Evolutionary conservation across 2,329 filamentous ascomycete species (phyloP), one percentile per base, ranked within the genome.

Genomic region (Penicillium sp.): DNA sequence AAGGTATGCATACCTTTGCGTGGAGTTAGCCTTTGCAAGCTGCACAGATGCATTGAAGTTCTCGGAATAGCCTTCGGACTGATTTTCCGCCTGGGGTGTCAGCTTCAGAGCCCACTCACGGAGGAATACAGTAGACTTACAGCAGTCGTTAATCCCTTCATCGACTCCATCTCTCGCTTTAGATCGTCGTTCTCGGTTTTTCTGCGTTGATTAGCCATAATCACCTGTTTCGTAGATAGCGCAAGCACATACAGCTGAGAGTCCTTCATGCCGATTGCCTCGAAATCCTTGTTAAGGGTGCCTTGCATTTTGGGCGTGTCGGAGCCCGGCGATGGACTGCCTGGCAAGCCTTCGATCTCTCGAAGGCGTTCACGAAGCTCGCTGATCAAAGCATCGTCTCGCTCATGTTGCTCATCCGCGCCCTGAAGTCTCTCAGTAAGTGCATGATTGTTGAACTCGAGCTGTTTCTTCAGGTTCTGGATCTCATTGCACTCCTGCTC

Each of bases 401-500:
- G 63, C 44, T 73, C 66, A 41, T 69, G 69, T 46, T 77, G 73
- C 54, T 78, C 75, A 47, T 74, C 70, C 2, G 74, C 70, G 51
- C 72, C 72, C 42, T 73, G 64, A 16, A 76, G 69, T 15, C 75
- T 67, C 52, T 76, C 74, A 7, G 73, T 74, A 15, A 79, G 67
- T 13, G 74, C 71, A 53, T 77, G 74, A 51, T 78, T 78, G 58
- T 79, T 75, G 53, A 77, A 76, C 54, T 78, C 75, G 9, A 79
- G 65, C 53, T 77, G 70, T 50, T 76, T 78, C 61, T 78, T 78
- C 53, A 77, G 65, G 42, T 74, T 73, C 53, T 76, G 75, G 36
- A 78, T 71, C 53, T 79, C 76, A 54, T 72, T 74, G 50, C 74
- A 71, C 51, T 79, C 76, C 59, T 77, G 75, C 53, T 79, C 76